Percentiles rank a stretch among this genome's conserved stretches.
Conservation (phyloP, 2,329 filamentous ascomycete species). For the Neofusicoccum sp. region DNA sequence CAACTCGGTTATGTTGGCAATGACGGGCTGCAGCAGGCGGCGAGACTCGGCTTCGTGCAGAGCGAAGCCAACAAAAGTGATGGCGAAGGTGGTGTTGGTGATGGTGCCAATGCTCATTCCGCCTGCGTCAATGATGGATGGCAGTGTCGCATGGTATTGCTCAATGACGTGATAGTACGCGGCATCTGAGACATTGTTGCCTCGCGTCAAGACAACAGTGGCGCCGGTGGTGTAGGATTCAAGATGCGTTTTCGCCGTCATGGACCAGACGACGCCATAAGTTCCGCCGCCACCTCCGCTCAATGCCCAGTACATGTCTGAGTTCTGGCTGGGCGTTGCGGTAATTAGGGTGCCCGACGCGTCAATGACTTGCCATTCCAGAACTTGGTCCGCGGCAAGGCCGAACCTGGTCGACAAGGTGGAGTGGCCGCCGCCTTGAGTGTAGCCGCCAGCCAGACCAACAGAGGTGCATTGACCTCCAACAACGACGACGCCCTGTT, state of each 20-base stretch:
- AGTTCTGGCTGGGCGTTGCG: conserved; percentile 29
- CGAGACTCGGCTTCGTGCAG: no score
- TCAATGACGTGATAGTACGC: conserved; percentile 31
- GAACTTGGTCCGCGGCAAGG: conserved; percentile 32
- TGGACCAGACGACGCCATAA: conserved; percentile 31
- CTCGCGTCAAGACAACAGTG: conserved; percentile 24
- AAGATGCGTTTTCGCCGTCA: conserved; percentile 31
- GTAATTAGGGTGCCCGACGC: conserved; percentile 28
- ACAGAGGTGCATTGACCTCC: conserved; percentile 32
- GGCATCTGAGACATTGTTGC: conserved; percentile 29
- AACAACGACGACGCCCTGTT: conserved; percentile 25
- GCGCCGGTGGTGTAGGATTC: conserved; percentile 39
- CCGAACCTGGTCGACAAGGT: conserved; percentile 21
- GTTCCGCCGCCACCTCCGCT: conserved; percentile 33
- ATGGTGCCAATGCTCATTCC: conserved; percentile 6
- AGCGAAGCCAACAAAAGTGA: no score
- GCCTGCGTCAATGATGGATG: conserved; percentile 27
- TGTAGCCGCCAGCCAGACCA: conserved; percentile 33
- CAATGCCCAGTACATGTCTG: conserved; percentile 38
- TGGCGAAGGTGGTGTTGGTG: no score
- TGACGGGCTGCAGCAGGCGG: no score
- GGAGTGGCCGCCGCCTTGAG: conserved; percentile 32
- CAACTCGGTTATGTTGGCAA: no score
- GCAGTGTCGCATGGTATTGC: conserved; percentile 24
- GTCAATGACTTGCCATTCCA: conserved; percentile 34